phyloP scores from a whole-genome alignment of 1,284 basidiomycete species.

The Irpex sp. region DNA sequence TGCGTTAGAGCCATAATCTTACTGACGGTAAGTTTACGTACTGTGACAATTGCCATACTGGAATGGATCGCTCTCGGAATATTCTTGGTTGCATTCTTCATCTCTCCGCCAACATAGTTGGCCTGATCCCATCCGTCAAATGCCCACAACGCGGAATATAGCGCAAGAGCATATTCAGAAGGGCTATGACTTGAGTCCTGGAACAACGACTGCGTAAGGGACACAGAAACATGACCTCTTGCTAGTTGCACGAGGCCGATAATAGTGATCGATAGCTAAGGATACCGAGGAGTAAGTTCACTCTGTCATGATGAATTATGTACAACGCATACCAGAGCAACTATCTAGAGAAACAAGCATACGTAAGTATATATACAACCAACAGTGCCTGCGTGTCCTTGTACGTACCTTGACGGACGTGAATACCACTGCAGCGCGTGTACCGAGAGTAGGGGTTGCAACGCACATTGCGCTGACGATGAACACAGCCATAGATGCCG shows the following conservation, averaged over 20 bases:
- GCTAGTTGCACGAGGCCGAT: constrained; percentile 73
- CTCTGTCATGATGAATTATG: background rate
- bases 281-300: background rate
- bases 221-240: constrained; percentile 63
- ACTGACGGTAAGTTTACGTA: constrained; percentile 30
- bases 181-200: constrained; percentile 73
- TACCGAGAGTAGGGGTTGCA: constrained; percentile 75
- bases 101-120: constrained; percentile 92
- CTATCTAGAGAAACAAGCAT: constrained; percentile 5
- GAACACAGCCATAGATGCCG: constrained; percentile 72
- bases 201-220: constrained; percentile 68
- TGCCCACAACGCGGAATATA: constrained; percentile 96
- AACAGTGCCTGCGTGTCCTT: background rate
- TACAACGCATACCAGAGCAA: constrained; percentile 15
- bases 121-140: constrained; percentile 94
- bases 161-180: constrained; percentile 85
- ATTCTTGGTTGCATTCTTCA: constrained; percentile 80
- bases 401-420: constrained; percentile 77
- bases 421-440: constrained; percentile 81
- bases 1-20: background rate
- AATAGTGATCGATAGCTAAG: constrained; percentile 63
- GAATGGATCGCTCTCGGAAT: constrained; percentile 88
- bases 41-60: constrained; percentile 79
- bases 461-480: constrained; percentile 77
- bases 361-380: background rate